Conservation (phyloP, 768 basidiomycete genomes). For the Hericium rajendrae region DNA sequence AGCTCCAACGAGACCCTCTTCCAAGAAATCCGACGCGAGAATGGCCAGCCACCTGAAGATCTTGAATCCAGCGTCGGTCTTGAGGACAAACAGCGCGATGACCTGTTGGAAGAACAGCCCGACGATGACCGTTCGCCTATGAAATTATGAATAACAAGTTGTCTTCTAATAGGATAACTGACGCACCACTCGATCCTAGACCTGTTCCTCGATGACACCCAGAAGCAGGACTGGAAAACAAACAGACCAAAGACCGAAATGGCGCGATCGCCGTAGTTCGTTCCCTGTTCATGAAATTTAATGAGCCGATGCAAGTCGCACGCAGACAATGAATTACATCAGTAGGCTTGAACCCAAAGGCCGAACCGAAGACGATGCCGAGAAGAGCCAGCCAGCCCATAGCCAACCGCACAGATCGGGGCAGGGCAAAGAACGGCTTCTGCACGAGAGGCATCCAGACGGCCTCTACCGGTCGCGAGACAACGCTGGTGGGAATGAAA, state of each 20-base stretch:
- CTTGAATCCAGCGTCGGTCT: conserved; percentile 70
- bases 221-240: conserved; percentile 74
- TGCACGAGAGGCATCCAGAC: conserved; percentile 61
- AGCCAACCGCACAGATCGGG: conserved; percentile 41
- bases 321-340: conserved; percentile 28
- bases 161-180: background rate
- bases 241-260: conserved; percentile 75
- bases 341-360: conserved; percentile 67
- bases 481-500: conserved; percentile 64
- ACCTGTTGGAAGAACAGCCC: conserved; percentile 80
- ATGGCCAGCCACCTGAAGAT: conserved; percentile 80
- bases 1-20: conserved; percentile 58
- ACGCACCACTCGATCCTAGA: conserved; percentile 59
- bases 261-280: conserved; percentile 68
- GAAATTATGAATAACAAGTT: background rate
- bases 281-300: conserved; percentile 29
- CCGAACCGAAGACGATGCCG: conserved; percentile 75
- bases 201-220: conserved; percentile 52
- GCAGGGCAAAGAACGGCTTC: conserved; percentile 57
- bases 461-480: conserved; percentile 62
- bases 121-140: conserved; percentile 78
- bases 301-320: background rate
- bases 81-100: conserved; percentile 84
- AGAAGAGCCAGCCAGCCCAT: conserved; percentile 73
- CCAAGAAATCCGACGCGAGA: conserved; percentile 73